Evolutionary conservation across 352 stramenopile species (phyloP), one percentile per base, ranked within the genome.

Genomic region (Stramenopiles sp.): DNA sequence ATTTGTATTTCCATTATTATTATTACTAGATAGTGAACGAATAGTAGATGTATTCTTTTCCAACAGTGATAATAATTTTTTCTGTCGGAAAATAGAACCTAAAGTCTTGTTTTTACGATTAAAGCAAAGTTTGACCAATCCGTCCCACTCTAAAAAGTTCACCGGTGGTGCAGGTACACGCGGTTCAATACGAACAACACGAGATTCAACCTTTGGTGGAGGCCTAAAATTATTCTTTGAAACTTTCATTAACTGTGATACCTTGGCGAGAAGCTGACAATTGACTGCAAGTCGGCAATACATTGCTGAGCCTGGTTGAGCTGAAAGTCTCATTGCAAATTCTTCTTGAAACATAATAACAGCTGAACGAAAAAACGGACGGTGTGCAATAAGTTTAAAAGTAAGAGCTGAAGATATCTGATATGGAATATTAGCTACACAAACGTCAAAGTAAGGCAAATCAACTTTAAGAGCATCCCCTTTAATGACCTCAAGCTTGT

Each of bases 91-190:
- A 10, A 80, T 75, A 26, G 76, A 70, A 45, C 81, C 62, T 15
- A 97, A 57, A 23, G 78, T 97, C 63, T 97, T 97, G 59, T 97
- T 93, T 59, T 99, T 99, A 23, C 86, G 65, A 59, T 96, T 94
- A 57, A 99, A 99, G 32, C 92, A 58, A 46, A 99, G 70, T 47
- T 87, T 78, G 48, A 96, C 73, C 70, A 99, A 87, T 23, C 84
- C 86, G 54, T 97, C 86, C 84, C 84, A 99, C 59, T 99, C 84
- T 44, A 50, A 80, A 55, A 99, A 97, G 60, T 96, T 94, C 23
- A 97, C 79, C 0, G 75, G 71, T n/a, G 83, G 85, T 10, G 80
- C 79, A 40, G 85, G 85, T 57, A 96, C 96, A 37, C 74, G 67
- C 8, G 83, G 67, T 58, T 95, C 79, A 44, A 99, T 93, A 43